These are phyloP conservation scores for Xerocomellus intermedius DNA, from an alignment of 768 basidiomycete species.

Conservation along the genomic window DNA sequence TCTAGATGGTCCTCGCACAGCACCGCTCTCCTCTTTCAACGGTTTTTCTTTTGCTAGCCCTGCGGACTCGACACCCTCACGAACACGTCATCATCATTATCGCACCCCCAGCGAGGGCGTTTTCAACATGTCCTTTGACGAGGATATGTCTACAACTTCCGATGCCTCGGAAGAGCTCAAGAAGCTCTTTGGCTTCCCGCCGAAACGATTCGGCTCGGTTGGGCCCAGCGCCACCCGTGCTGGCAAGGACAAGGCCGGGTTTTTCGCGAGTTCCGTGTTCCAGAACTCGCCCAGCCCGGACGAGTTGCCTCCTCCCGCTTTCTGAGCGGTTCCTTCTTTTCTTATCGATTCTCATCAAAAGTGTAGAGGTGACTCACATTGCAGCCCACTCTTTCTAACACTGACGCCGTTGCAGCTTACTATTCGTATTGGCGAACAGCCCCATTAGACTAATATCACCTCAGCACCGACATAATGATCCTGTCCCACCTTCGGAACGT, in stretches of 20 bases:
- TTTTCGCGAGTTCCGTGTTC: constrained; percentile 79
- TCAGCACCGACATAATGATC: constrained; percentile 29
- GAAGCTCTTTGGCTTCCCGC: constrained; percentile 34
- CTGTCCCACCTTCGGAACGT: constrained; percentile 25
- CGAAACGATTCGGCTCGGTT: constrained; percentile 31
- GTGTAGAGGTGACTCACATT: constrained; percentile 39
- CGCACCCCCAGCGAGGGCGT: constrained; percentile 71
- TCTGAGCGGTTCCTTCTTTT: constrained; percentile 43
- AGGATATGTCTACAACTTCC: constrained; percentile 48
- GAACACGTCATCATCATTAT: constrained; percentile 49
- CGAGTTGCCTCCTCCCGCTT: constrained; percentile 68
- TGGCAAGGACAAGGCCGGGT: constrained; percentile 42
- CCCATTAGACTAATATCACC: constrained; percentile 39
- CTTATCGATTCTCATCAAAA: constrained; percentile 24
- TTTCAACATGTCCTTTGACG: constrained; percentile 75
- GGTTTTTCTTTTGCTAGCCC: constrained; percentile 40
- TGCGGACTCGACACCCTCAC: constrained; percentile 37
- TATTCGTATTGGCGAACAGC: constrained; percentile 38
- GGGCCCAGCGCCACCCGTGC: constrained; percentile 25
- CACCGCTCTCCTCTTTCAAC: constrained; percentile 42
- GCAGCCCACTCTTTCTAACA: neutral
- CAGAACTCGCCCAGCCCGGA: constrained; percentile 87
- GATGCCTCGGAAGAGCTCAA: constrained; percentile 39
- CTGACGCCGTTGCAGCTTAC: constrained; percentile 26
- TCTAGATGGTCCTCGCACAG: constrained; percentile 49